Evolutionary conservation across 345 rosid species (phyloP).

Genomic region (Linum tenue): DNA sequence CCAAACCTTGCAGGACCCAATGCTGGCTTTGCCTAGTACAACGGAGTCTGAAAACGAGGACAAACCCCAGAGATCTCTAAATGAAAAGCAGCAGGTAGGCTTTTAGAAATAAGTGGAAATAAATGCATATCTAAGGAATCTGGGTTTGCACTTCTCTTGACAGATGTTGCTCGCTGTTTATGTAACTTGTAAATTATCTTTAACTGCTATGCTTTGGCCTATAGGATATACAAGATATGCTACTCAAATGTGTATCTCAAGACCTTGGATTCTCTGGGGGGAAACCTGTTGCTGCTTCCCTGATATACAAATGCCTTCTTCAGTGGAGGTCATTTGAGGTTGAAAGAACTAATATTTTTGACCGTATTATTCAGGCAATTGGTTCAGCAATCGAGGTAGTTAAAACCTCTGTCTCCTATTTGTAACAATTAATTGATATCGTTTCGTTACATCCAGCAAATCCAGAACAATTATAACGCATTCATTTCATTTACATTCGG

Average conservation of each 20-base stretch:
- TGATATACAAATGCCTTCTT: conserved; percentile 11
- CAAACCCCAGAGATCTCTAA: conserved; percentile 8
- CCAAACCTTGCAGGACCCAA: not conserved
- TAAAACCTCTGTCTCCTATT: not conserved
- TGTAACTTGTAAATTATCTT: too few relatives aligned
- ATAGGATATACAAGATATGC: conserved; percentile 7
- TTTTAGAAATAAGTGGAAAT: not conserved
- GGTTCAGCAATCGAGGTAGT: conserved; percentile 12
- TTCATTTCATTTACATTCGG: not conserved
- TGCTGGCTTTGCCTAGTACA: not conserved
- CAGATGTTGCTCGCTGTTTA: not conserved
- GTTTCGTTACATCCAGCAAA: not conserved
- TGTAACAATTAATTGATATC: not conserved
- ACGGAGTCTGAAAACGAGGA: conserved; percentile 7
- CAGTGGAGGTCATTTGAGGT: conserved; percentile 11
- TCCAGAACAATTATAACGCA: not conserved
- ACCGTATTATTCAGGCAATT: conserved; percentile 7
- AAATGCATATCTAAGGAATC: not conserved
- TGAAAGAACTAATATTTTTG: conserved; percentile 10
- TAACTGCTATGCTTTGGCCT: not conserved
- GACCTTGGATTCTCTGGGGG: conserved; percentile 9
- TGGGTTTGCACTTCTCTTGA: not conserved
- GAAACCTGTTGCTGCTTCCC: conserved; percentile 8
- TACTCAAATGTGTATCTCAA: conserved; percentile 7
- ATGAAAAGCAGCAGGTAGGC: conserved; percentile 6